Conservation (phyloP, 352 stramenopile genomes). For the Albugo laibachii region DNA sequence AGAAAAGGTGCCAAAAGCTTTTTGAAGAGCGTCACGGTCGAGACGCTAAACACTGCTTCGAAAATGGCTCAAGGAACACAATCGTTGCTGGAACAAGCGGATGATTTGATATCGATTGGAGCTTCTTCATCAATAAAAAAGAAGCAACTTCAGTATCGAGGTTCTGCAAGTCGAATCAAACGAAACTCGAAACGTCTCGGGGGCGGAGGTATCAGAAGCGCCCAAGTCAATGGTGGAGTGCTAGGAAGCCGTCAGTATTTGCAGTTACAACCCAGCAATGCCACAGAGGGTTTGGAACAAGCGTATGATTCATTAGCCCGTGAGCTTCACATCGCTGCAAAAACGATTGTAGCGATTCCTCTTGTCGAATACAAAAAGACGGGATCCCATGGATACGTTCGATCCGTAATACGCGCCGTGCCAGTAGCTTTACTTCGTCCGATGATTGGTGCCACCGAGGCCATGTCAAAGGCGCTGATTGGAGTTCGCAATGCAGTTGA, state of each 20-base stretch:
- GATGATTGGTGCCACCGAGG: slow-evolving; percentile 77
- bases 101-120: slow-evolving; percentile 49
- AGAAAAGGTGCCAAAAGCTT: slow-evolving; percentile 78
- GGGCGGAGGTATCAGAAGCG: slow-evolving; percentile 51
- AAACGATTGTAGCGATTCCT: slow-evolving; percentile 76
- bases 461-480: slow-evolving; percentile 70
- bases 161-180: slow-evolving; percentile 52
- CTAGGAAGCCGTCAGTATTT: slow-evolving; percentile 68
- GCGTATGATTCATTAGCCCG: slow-evolving; percentile 70
- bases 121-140: slow-evolving; percentile 29
- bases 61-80: slow-evolving; percentile 70
- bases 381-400: slow-evolving; percentile 73
- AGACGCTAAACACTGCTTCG: slow-evolving; percentile 69
- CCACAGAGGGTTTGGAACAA: slow-evolving; percentile 60
- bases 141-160: slow-evolving; percentile 59
- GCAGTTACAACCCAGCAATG: slow-evolving; percentile 59
- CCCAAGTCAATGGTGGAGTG: slow-evolving; percentile 42
- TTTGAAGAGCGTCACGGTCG: slow-evolving; percentile 73
- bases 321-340: slow-evolving; percentile 64
- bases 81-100: slow-evolving; percentile 56
- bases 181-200: slow-evolving; percentile 63
- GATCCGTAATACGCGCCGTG: slow-evolving; percentile 74
- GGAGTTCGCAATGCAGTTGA: slow-evolving; percentile 74
- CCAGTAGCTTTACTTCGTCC: slow-evolving; percentile 63
- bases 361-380: slow-evolving; percentile 84